Conservation (phyloP, 2,329 filamentous ascomycete species). For the Tolypocladium ophioglossoides region DNA sequence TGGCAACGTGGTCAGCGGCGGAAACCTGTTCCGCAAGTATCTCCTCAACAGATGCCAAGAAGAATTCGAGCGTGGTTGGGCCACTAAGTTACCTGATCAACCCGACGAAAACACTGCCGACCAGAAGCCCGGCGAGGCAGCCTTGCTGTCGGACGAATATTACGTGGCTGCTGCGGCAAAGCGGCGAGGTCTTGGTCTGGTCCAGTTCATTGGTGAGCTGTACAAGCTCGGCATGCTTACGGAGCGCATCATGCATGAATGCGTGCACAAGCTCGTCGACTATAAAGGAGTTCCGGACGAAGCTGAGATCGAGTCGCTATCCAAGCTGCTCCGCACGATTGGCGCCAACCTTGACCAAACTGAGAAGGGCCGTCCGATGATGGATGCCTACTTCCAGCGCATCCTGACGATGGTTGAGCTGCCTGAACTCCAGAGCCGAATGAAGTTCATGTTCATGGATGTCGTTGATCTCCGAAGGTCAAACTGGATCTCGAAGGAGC, state of each 20-base stretch:
- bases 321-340: slow-evolving; percentile 84
- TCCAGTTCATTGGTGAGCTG: slow-evolving; percentile 98
- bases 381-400: slow-evolving; percentile 88
- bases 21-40: slow-evolving; percentile 95
- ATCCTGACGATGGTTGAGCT: slow-evolving; percentile 75
- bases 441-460: slow-evolving; percentile 96
- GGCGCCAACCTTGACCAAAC: slow-evolving; percentile 75
- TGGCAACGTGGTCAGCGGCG: slow-evolving; percentile 80
- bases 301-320: slow-evolving; percentile 90
- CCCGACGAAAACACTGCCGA: slow-evolving; percentile 36
- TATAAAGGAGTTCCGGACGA: slow-evolving; percentile 90
- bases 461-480: slow-evolving; percentile 71
- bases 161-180: slow-evolving; percentile 90
- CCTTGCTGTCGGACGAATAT: slow-evolving; percentile 90
- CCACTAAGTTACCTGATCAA: slow-evolving; percentile 71
- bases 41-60: slow-evolving; percentile 97
- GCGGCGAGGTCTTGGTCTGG: slow-evolving; percentile 90
- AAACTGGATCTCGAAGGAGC: slow-evolving; percentile 78
- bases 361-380: slow-evolving; percentile 75
- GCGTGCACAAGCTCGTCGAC: slow-evolving; percentile 92
- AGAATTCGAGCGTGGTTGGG: slow-evolving; percentile 97
- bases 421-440: slow-evolving; percentile 71
- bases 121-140: slow-evolving; percentile 57
- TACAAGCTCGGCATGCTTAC: slow-evolving; percentile 99
- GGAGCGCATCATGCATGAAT: slow-evolving; percentile 99